A percentile compares a stretch with the other conserved stretches of the same genome.
Conservation (phyloP, 768 basidiomycete species). For the Tulasnella sp. region DNA sequence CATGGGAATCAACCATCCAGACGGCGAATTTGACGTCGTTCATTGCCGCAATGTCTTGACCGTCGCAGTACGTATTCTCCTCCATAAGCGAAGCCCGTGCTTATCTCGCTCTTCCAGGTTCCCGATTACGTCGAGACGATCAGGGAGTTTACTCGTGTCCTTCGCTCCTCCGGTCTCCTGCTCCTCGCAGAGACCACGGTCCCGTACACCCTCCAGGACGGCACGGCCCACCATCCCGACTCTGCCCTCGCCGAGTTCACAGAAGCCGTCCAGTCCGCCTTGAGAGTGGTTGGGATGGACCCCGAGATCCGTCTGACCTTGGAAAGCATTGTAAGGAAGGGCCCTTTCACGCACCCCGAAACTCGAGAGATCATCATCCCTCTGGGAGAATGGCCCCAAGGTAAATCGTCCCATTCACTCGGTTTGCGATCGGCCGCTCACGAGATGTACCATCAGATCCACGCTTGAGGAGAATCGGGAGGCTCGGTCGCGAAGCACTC, state of each 20-base stretch:
- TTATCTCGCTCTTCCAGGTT: neutral
- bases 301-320: conserved; percentile 11
- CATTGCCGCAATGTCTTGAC: conserved; percentile 13
- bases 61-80: conserved; percentile 4
- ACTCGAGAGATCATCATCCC: conserved; percentile 12
- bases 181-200: conserved; percentile 12
- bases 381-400: conserved; percentile 14
- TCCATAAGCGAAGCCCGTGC: neutral
- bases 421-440: neutral
- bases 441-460: neutral
- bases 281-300: conserved; percentile 9
- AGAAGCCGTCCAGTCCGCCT: conserved; percentile 6
- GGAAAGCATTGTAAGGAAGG: conserved; percentile 13
- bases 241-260: conserved; percentile 10
- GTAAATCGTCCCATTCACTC: neutral
- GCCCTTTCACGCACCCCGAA: neutral
- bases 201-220: conserved; percentile 3
- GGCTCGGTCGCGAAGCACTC: conserved; percentile 11
- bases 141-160: conserved; percentile 6
- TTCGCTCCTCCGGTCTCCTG: conserved; percentile 6
- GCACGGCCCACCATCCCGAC: neutral
- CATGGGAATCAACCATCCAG: neutral
- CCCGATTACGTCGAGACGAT: conserved; percentile 3
- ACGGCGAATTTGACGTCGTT: conserved; percentile 14
- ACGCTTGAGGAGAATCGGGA: conserved; percentile 1